Base-by-base conservation (phyloP, 2,329 filamentous ascomycete genomes). In the Tolypocladium sp. region DNA sequence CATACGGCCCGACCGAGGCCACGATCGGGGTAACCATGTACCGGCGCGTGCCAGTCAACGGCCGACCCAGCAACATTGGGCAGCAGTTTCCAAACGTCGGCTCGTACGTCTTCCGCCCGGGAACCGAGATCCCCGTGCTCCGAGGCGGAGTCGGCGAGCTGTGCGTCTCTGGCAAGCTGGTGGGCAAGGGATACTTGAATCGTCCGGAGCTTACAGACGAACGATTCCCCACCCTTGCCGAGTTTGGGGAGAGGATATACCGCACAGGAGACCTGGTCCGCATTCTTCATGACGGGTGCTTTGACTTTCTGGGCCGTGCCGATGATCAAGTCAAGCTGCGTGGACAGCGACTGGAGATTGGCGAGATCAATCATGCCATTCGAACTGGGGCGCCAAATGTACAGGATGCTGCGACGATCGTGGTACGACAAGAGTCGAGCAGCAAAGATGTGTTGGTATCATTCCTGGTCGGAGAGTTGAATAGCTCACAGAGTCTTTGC, bases 21-120 rank as follows among this genome's bases (percentile, higher is more conserved):
- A 97, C 92, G 0, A 97, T 97, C 63, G 92, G 92, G 6, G 89
- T 92, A 41, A 96, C 92, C 0, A 95, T 94, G 82, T 92, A 89
- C 65, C 87, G 87, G n/a, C 82, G 90, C 40, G 90, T 96, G 9
- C 89, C 90, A 0, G 73, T 77, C 25, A 89, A 89, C 63, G 91
- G 91, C 0, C 88, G 91, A 37, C 85, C 92, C 0, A 89, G 91
- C 13, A 97, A 97, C 66, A 97, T 97, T 64, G 92, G 92, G 0
- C 82, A 80, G 33, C 89, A 91, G 63, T 97, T 96, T 64, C 83
- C 88, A 64, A 97, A 97, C 63, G 92, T 96, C 0, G 91, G 92
- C 0, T 87, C 89, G 0, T 92, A 87, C 64, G 88, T 97, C 1
- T 78, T 97, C 40, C 79, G 79, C 2, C 88, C 87, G 0, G 84